Percentiles rank a stretch among this genome's conserved stretches.
Conservation (phyloP, 768 basidiomycete species). For the Phallus indusiatus region DNA sequence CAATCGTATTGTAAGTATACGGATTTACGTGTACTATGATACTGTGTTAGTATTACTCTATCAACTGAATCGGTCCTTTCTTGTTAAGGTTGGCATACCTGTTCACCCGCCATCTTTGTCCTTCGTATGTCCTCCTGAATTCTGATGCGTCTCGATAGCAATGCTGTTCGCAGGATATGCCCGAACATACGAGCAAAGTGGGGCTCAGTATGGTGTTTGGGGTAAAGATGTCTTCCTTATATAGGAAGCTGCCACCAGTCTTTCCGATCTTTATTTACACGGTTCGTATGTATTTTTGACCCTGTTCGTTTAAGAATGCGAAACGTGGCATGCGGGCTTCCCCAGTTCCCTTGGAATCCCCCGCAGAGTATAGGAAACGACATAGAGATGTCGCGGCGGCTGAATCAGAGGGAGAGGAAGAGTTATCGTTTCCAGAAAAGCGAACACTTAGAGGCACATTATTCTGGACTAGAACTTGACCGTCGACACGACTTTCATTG, state of each 20-base stretch:
- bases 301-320: conserved; percentile 32
- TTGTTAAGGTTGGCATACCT: conserved; percentile 55
- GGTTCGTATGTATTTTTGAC: background rate
- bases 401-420: background rate
- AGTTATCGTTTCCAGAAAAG: background rate
- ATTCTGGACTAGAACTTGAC: background rate
- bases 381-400: conserved; percentile 16
- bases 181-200: conserved; percentile 64
- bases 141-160: conserved; percentile 47
- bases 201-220: conserved; percentile 69
- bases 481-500: too few species aligned
- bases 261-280: conserved; percentile 16
- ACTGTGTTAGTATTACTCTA: background rate
- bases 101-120: conserved; percentile 43
- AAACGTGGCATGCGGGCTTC: conserved; percentile 69
- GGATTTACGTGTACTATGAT: background rate
- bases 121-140: conserved; percentile 33
- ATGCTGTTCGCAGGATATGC: conserved; percentile 79
- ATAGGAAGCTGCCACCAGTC: conserved; percentile 53
- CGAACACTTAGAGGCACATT: background rate
- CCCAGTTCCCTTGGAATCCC: conserved; percentile 49
- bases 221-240: conserved; percentile 55
- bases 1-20: conserved; percentile 64
- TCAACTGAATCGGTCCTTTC: background rate
- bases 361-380: conserved; percentile 73